phyloP scores from a whole-genome alignment of 306 rosid species.

The Trifolium pratense region DNA sequence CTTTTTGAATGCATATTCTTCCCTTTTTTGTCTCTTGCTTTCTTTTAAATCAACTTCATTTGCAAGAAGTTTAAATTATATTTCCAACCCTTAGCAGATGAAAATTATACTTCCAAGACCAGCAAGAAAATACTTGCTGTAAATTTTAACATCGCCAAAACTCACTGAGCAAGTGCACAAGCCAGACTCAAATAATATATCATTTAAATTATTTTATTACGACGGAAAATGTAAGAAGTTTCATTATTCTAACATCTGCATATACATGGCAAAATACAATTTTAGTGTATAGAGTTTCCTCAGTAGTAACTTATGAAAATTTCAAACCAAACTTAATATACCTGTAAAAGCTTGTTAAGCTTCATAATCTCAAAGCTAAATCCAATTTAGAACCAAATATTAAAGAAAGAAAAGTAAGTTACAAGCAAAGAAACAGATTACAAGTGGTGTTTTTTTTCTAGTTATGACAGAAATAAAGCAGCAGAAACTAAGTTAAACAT shows the following conservation, averaged over 20 bases:
- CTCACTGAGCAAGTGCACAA: neutral
- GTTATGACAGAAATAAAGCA: constrained; percentile 17
- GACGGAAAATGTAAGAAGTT: neutral
- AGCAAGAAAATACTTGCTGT: neutral
- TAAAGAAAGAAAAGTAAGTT: neutral
- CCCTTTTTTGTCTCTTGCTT: neutral
- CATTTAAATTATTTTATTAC: neutral
- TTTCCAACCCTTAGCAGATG: neutral
- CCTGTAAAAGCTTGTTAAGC: neutral
- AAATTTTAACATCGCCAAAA: neutral
- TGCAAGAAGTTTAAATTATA: neutral
- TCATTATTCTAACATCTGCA: constrained; percentile 14
- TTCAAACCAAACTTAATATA: constrained; percentile 32
- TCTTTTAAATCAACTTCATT: neutral
- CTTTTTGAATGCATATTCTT: neutral
- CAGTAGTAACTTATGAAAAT: constrained; percentile 1
- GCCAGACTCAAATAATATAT: neutral
- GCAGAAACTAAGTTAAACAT: constrained; percentile 9
- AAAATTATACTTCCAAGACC: neutral
- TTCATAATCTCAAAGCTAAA: constrained; percentile 34
- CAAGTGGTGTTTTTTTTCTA: neutral
- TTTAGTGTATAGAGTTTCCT: neutral
- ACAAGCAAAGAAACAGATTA: constrained; percentile 12
- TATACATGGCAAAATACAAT: neutral
- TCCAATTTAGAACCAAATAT: constrained; percentile 4